A percentile compares a stretch with the other conserved stretches of the same genome.
These are phyloP conservation scores for Penicillium sp. DNA, from an alignment of 2,329 filamentous ascomycete species.

Conservation along the genomic window DNA sequence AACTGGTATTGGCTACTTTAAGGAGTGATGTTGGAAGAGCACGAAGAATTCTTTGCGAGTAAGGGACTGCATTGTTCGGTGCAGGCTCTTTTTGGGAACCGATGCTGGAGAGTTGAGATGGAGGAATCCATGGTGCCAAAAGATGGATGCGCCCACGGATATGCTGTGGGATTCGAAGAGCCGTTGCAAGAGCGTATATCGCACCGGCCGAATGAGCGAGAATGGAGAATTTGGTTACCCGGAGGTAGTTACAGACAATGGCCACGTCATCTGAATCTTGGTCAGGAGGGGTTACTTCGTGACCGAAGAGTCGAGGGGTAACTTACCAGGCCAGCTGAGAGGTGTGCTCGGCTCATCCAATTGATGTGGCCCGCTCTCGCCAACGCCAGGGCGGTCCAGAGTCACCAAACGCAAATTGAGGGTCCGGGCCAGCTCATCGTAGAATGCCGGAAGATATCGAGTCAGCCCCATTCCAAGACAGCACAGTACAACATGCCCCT, in stretches of 20 bases:
- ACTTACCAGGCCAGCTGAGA: slow-evolving; percentile 85
- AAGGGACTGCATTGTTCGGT: slow-evolving; percentile 81
- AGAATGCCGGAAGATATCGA: slow-evolving; percentile 93
- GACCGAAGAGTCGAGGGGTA: background rate
- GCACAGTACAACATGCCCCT: slow-evolving; percentile 89
- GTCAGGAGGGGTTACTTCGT: background rate
- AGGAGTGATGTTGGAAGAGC: slow-evolving; percentile 86
- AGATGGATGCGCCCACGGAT: slow-evolving; percentile 93
- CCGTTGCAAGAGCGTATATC: slow-evolving; percentile 95
- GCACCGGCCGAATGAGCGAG: slow-evolving; percentile 94
- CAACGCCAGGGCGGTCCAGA: slow-evolving; percentile 88
- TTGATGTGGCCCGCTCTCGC: slow-evolving; percentile 77
- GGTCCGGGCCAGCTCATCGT: slow-evolving; percentile 88
- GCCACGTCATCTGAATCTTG: slow-evolving; percentile 68
- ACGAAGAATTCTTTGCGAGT: slow-evolving; percentile 84
- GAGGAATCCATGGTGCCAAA: slow-evolving; percentile 86
- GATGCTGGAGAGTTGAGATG: slow-evolving; percentile 82
- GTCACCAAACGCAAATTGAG: slow-evolving; percentile 88
- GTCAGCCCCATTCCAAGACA: slow-evolving; percentile 98
- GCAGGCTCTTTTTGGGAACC: slow-evolving; percentile 70
- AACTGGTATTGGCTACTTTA: slow-evolving; percentile 91
- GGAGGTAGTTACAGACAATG: slow-evolving; percentile 85
- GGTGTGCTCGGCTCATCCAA: slow-evolving; percentile 79
- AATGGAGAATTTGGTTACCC: slow-evolving; percentile 93
- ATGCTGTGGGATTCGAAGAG: slow-evolving; percentile 91